Conservation (phyloP, 768 basidiomycete genomes). For the Psilocybe azurescens region DNA sequence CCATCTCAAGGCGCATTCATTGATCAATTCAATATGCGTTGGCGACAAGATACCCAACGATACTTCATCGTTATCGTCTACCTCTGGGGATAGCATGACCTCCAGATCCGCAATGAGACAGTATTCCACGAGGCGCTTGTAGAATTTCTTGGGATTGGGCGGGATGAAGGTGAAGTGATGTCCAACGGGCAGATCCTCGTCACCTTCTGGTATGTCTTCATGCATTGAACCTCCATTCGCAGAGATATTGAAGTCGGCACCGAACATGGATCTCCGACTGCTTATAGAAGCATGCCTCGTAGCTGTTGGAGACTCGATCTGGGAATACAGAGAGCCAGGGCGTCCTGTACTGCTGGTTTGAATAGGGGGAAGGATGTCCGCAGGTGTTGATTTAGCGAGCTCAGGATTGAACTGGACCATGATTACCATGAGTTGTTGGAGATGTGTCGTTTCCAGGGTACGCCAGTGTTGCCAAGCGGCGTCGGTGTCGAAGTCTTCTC, state of each 20-base stretch:
- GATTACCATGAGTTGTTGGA: constrained; percentile 87
- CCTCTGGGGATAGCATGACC: constrained; percentile 86
- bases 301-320: constrained; percentile 37
- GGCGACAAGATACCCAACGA: constrained; percentile 88
- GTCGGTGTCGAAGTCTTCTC: constrained; percentile 86
- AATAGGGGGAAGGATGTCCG: constrained; percentile 54
- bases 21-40: constrained; percentile 80
- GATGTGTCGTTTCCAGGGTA: constrained; percentile 76
- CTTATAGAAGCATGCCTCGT: constrained; percentile 66
- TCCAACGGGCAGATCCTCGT: constrained; percentile 74
- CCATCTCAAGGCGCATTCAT: constrained; percentile 91
- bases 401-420: constrained; percentile 90
- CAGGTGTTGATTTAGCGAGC: constrained; percentile 77
- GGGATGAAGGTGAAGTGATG: constrained; percentile 91
- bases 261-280: constrained; percentile 68
- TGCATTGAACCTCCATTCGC: constrained; percentile 38
- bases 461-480: constrained; percentile 87
- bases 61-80: constrained; percentile 96
- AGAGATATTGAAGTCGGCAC: constrained; percentile 36
- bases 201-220: constrained; percentile 41
- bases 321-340: constrained; percentile 62
- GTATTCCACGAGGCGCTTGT: constrained; percentile 81
- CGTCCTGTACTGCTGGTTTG: constrained; percentile 51
- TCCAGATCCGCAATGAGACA: constrained; percentile 88
- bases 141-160: constrained; percentile 84